These are phyloP conservation scores for Suhomyces bokatorum DNA, from an alignment of 1,139 yeast genomes.

Conservation along the genomic window DNA sequence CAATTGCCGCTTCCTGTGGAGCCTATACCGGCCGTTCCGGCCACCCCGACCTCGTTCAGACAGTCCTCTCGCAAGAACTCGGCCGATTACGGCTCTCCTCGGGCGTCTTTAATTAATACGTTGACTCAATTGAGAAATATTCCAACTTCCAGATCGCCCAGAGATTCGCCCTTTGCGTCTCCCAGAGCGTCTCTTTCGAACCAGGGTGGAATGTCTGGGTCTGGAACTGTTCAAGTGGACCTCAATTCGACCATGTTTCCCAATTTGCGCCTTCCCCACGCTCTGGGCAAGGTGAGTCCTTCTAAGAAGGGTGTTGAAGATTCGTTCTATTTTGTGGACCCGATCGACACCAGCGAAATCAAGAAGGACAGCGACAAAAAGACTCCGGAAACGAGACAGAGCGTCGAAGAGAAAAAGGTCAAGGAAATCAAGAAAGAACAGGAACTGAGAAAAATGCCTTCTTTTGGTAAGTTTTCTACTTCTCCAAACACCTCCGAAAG, in stretches of 20 bases:
- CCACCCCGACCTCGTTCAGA: conserved; percentile 36
- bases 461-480: neutral
- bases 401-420: neutral
- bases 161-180: conserved; percentile 47
- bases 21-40: conserved; percentile 49
- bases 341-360: neutral
- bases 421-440: neutral
- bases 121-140: conserved; percentile 45
- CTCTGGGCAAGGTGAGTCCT: conserved; percentile 1
- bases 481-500: neutral
- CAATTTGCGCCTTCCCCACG: conserved; percentile 17
- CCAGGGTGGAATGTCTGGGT: conserved; percentile 19
- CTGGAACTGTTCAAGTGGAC: conserved; percentile 16
- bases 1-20: conserved; percentile 55
- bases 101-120: conserved; percentile 46
- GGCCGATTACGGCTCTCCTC: conserved; percentile 41
- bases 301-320: neutral
- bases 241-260: conserved; percentile 24
- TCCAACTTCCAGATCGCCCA: conserved; percentile 39
- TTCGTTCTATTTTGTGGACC: neutral
- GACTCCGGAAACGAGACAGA: neutral
- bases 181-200: conserved; percentile 48
- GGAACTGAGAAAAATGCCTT: neutral
- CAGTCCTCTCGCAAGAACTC: conserved; percentile 40
- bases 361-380: neutral